Base-by-base conservation (phyloP, 768 basidiomycete species). In the Hericium alpestre region DNA sequence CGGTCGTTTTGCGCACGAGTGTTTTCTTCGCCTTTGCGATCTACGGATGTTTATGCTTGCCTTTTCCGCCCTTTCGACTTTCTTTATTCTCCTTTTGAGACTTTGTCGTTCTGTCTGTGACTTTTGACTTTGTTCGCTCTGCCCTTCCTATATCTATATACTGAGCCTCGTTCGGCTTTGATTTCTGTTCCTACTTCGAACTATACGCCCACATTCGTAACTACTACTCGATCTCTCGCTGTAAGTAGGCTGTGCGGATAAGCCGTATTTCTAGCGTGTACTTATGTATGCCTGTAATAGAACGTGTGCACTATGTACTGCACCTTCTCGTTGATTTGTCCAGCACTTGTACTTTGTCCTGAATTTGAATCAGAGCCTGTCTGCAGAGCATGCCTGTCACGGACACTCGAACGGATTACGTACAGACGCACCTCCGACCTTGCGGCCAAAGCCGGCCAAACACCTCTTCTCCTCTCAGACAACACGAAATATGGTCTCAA, bases 401-500 rank as follows among this genome's bases (percentile, higher is more conserved):
- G 32, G 32, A 32, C 32, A 32, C 32, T 32, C 9, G 32, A 32
- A 10, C 32, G 32, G 32, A 46, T 46, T 20, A 46, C 43, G 43
- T 20, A 20, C 43, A 46, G 16, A n/a, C 9, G 43, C n/a, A 46
- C n/a, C 20, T 18, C 18, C 52, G 38, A n/a, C 27, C 25, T 39
- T 16, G 1, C n/a, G 32, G 38, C 32, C 53, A 64, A 60, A 64
- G 18, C 57, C 51, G 13, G 25, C 39, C 58, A 60, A 59, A 59
- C 60, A 64, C 6, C 11, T 32, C 25, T 37, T 40, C 32, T 56
- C 49, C 46, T 46, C 52, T 18, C 56, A 53, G 46, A 55, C 54
- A 38, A 54, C 58, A 56, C 32, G 54, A n/a, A 55, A 48, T 69
- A 89, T 85, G 84, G 80, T 87, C 63, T 91, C 89, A 47, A 68